phyloP scores from a whole-genome alignment of 1,139 yeast genomes.

The Kurtzmaniella quercitrusa region DNA sequence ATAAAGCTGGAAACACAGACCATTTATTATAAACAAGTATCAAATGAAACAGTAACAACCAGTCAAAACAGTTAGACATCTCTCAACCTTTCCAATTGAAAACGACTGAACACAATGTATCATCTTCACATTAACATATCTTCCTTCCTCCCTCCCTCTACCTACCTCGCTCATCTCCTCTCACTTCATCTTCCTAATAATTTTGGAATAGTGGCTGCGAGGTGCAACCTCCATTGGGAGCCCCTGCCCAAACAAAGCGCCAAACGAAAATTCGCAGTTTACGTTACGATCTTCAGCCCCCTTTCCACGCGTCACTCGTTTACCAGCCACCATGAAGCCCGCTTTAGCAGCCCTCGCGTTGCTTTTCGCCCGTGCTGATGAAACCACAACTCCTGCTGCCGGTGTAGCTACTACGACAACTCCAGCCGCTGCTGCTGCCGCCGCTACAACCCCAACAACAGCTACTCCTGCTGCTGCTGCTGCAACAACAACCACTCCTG shows the following conservation, averaged over 20 bases:
- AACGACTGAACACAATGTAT: no score
- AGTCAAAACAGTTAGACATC: no score
- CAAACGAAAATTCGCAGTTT: no score
- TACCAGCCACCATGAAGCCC: conserved; percentile 1
- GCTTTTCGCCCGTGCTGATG: conserved; percentile 6
- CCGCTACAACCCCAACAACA: conserved; percentile 11
- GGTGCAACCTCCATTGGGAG: background rate
- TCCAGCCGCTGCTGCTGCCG: conserved; percentile 8
- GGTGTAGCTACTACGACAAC: conserved; percentile 8
- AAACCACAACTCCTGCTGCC: conserved; percentile 5
- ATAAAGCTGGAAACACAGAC: no score
- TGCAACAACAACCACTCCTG: conserved; percentile 10
- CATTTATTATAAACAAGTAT: no score
- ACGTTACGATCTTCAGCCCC: conserved; percentile 1
- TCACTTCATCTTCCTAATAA: no score
- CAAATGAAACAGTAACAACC: no score
- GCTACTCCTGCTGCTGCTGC: conserved; percentile 11
- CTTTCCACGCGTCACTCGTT: background rate
- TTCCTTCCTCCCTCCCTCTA: no score
- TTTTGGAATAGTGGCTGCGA: no score
- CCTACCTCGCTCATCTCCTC: no score
- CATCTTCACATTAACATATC: no score
- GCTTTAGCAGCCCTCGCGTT: conserved; percentile 10
- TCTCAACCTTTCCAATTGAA: no score
- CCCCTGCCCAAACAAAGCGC: background rate